phyloP scores from a whole-genome alignment of 495 filamentous ascomycete genomes.

The Penicillium daleae region DNA sequence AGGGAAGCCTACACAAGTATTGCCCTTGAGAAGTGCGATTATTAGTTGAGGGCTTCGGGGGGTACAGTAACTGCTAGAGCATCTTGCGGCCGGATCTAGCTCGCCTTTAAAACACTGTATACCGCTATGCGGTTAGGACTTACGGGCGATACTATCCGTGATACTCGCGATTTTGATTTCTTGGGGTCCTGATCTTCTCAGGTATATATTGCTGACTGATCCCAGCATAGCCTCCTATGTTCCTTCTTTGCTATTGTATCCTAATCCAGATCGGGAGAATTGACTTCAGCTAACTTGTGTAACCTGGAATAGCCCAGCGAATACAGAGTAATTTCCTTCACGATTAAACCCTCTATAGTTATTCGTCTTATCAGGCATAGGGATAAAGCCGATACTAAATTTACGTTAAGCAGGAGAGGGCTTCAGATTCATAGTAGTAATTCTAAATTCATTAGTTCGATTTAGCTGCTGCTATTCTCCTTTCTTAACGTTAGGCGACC shows the following conservation, averaged over 20 bases:
- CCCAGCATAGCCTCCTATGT: background rate
- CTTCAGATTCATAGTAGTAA: background rate
- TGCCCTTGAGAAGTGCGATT: background rate
- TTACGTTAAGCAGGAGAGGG: background rate
- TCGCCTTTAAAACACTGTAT: background rate
- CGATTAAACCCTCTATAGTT: background rate
- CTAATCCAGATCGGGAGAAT: background rate
- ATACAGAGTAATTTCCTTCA: background rate
- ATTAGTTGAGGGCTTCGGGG: background rate
- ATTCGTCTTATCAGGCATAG: background rate
- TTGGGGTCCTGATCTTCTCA: background rate
- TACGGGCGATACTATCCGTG: background rate
- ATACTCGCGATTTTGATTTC: background rate
- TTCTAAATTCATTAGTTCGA: background rate
- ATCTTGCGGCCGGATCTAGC: background rate
- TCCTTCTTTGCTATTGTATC: background rate
- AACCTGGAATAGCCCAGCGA: background rate
- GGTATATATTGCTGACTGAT: slow-evolving; percentile 3
- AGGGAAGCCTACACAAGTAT: background rate
- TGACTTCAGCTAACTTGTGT: background rate
- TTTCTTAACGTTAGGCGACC: background rate
- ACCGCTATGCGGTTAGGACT: no score
- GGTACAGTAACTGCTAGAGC: background rate
- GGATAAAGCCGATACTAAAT: slow-evolving; percentile 1
- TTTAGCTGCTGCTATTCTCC: background rate